These are phyloP conservation scores for Dactylellina cionopaga DNA, from an alignment of 2,329 filamentous ascomycete genomes.

Conservation along the genomic window DNA sequence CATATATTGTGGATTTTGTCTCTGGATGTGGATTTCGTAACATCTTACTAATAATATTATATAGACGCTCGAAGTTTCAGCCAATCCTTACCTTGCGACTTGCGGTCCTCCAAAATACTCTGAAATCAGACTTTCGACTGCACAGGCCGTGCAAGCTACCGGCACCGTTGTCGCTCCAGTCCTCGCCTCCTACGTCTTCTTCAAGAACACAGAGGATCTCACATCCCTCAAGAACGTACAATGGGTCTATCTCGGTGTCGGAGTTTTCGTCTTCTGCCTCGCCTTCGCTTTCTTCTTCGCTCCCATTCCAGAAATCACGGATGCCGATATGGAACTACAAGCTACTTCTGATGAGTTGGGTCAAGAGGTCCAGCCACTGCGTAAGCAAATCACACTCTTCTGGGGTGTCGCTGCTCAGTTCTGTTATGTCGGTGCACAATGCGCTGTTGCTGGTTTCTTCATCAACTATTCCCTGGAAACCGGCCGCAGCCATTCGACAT, in stretches of 20 bases:
- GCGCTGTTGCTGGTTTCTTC: slow-evolving; percentile 65
- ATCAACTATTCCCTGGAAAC: slow-evolving; percentile 66
- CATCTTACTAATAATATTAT: slow-evolving; percentile 60
- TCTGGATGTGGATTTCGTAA: neutral
- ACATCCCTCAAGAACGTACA: slow-evolving; percentile 70
- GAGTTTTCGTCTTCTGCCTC: slow-evolving; percentile 69
- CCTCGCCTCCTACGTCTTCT: slow-evolving; percentile 71
- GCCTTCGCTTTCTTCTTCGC: slow-evolving; percentile 70
- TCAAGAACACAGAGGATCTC: slow-evolving; percentile 65
- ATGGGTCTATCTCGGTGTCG: slow-evolving; percentile 73
- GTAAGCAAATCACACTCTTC: slow-evolving; percentile 71
- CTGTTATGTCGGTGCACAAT: slow-evolving; percentile 71
- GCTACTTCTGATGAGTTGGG: slow-evolving; percentile 60
- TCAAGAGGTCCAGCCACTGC: slow-evolving; percentile 63
- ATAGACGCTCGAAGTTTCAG: slow-evolving; percentile 68
- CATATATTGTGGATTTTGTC: neutral
- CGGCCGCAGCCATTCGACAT: slow-evolving; percentile 59
- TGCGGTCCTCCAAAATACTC: slow-evolving; percentile 70
- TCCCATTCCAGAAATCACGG: slow-evolving; percentile 66
- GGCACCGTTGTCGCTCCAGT: slow-evolving; percentile 68
- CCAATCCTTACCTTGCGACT: slow-evolving; percentile 67
- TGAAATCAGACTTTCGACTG: slow-evolving; percentile 69
- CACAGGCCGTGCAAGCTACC: slow-evolving; percentile 70
- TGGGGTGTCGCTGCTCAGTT: slow-evolving; percentile 71
- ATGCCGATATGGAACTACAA: slow-evolving; percentile 69